Base-by-base conservation (phyloP, 352 stramenopile genomes). In the Aphanomyces cochlioides region DNA sequence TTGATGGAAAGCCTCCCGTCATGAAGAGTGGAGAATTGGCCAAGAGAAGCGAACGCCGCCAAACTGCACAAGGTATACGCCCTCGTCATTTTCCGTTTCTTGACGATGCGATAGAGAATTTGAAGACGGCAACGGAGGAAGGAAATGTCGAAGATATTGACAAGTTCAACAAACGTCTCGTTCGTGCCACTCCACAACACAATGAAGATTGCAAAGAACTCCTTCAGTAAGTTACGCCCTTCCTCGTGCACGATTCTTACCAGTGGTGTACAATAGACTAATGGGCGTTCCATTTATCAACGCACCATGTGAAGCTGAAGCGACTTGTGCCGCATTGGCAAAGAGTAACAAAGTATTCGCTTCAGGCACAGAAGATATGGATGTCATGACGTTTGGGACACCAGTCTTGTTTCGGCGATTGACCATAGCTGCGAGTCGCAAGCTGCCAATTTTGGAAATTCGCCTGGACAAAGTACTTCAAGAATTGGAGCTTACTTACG, bases 331-430 rank as follows among this genome's bases (percentile, higher is more conserved):
- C 4, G 85, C 87, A 47, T 82, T 99, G 57, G 93, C 90, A 61
- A 97, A 94, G 69, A 82, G 78, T 21, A 95, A 94, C 56, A 93
- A 97, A 63, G 91, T 98, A 0, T 99, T 94, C 74, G 97, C 93
- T 4, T 89, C 92, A 0, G 97, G 89, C 21, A 99, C 97, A 0
- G 98, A 99, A 83, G 98, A 99, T 84, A 99, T 99, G 97, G 98
- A 99, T 75, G 95, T 95, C 15, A 81, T 99, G 68, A 99, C 97
- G 36, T 99, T 99, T 77, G 85, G 85, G 19, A 97, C 97, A n/a
- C 97, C 97, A 0, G 85, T 98, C 63, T 77, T 99, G 41, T 88
- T 99, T 36, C 92, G 97, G 39, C 87, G 89, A 17, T 72, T 98
- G 68, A 98, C 91, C 19, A 84, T 97, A 43, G 86, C 87, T 6